Evolutionary conservation across 805 yeast species (phyloP).

Genomic region (Metschnikowia chrysomelidarum): DNA sequence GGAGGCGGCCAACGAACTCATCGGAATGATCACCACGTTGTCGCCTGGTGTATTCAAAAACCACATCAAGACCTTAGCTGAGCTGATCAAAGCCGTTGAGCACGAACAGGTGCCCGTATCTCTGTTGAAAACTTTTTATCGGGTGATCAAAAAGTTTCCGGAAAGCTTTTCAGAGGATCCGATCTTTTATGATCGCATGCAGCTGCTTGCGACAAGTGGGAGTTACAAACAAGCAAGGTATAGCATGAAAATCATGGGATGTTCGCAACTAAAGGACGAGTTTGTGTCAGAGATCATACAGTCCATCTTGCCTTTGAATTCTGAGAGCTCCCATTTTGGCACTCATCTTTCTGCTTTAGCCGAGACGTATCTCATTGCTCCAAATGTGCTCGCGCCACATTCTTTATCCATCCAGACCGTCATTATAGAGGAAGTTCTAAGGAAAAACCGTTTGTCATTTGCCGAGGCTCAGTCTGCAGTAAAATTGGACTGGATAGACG

Average conservation of each 20-base stretch:
- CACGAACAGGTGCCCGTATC: slow-evolving; percentile 10
- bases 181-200: slow-evolving; percentile 44
- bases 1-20: slow-evolving; percentile 47
- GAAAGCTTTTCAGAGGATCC: slow-evolving; percentile 46
- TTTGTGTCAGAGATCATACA: slow-evolving; percentile 39
- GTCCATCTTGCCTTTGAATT: slow-evolving; percentile 50
- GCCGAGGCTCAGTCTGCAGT: slow-evolving; percentile 27
- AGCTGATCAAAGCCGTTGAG: slow-evolving; percentile 29
- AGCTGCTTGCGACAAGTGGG: slow-evolving; percentile 49
- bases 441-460: slow-evolving; percentile 42
- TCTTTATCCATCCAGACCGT: slow-evolving; percentile 58
- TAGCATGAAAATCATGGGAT: slow-evolving; percentile 55
- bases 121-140: slow-evolving; percentile 54
- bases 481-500: slow-evolving; percentile 47
- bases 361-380: slow-evolving; percentile 52
- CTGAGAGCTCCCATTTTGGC: slow-evolving; percentile 38
- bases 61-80: slow-evolving; percentile 52
- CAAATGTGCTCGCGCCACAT: slow-evolving; percentile 47
- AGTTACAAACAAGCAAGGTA: slow-evolving; percentile 62
- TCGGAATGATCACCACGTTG: slow-evolving; percentile 56
- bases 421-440: slow-evolving; percentile 59
- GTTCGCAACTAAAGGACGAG: slow-evolving; percentile 43
- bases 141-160: slow-evolving; percentile 52
- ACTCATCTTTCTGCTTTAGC: slow-evolving; percentile 60
- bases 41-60: slow-evolving; percentile 64